Conservation (phyloP, 225 moss, liverwort and hornwort genomes). For the Polytrichum commune region DNA sequence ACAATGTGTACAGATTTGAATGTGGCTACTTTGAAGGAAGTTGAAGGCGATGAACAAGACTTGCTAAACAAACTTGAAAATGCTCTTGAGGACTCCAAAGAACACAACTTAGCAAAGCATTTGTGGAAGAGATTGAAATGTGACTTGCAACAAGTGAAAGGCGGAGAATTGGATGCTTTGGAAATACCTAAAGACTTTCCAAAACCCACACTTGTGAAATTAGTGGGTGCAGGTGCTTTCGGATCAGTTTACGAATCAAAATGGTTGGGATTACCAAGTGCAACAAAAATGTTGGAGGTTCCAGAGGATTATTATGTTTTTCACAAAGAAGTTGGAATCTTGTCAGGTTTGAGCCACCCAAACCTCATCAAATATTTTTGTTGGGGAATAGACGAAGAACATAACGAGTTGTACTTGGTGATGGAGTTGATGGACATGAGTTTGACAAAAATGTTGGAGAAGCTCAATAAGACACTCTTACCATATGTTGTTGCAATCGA, state of each 20-base stretch:
- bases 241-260: conserved; percentile 1
- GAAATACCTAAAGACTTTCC: not conserved
- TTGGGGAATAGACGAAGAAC: conserved; percentile 8
- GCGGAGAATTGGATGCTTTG: not conserved
- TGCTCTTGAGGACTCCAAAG: not conserved
- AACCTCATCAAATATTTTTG: conserved; percentile 31
- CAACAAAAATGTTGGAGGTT: conserved; percentile 24
- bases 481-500: conserved; percentile 30
- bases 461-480: conserved; percentile 5
- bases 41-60: not conserved
- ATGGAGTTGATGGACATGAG: conserved; percentile 5
- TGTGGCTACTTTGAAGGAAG: too few relatives aligned
- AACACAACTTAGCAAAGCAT: conserved; percentile 26
- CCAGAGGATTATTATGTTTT: conserved; percentile 11
- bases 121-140: conserved; percentile 26
- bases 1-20: too few relatives aligned
- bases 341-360: conserved; percentile 22
- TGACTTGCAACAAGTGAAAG: conserved; percentile 10
- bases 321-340: conserved; percentile 14
- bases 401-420: conserved; percentile 12
- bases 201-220: not conserved
- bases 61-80: not conserved
- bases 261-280: conserved; percentile 39
- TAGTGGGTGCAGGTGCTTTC: not conserved
- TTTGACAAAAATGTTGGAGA: conserved; percentile 23